Evolutionary conservation across 2,329 filamentous ascomycete species (phyloP), one percentile per base, ranked within the genome.

Genomic region (Geosmithia putterillii): DNA sequence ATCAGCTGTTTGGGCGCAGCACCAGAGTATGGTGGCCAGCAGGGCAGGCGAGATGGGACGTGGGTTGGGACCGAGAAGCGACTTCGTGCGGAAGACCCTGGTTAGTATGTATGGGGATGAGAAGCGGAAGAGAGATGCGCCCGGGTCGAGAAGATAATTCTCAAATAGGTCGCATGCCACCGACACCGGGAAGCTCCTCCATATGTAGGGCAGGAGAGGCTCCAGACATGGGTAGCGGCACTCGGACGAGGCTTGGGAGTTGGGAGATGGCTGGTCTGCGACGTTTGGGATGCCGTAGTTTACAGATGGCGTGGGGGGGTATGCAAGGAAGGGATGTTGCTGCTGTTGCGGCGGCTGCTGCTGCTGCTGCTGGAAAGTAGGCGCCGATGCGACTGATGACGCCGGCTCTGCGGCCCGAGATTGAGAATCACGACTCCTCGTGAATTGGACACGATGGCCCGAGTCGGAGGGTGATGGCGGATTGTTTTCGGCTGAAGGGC

Each of bases 81-180:
- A 69, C 43, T 59, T 59, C 46, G 62, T 67, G 17, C 67, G 60
- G 38, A 71, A 63, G 42, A 73, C 60, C 19, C 64, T 57, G 1
- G 66, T 67, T 18, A 71, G 55, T 15, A 71, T 63, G 45, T 71
- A 71, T 0, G 69, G 68, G 4, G 67, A 71, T 0, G 65, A 61
- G 34, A 59, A 63, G 14, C 63, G 60, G 45, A 69, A 67, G 0
- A 67, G 52, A 3, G 64, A 65, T 43, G 58, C 65, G 3, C 63
- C 64, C 0, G 65, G 61, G 21, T 68, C 66, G 10, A 62, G 63
- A 45, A 73, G 61, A 47, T 67, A 73, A 1, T 69, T 59, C 41
- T 71, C 68, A 2, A 73, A 56, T 12, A 73, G 58, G 21, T 71
- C 63, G 42, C 64, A 69, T 1, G 68, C 69, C 2, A 69, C 55